Evolutionary conservation across 768 basidiomycete species (phyloP).

Genomic region (Agaricus subrufescens): DNA sequence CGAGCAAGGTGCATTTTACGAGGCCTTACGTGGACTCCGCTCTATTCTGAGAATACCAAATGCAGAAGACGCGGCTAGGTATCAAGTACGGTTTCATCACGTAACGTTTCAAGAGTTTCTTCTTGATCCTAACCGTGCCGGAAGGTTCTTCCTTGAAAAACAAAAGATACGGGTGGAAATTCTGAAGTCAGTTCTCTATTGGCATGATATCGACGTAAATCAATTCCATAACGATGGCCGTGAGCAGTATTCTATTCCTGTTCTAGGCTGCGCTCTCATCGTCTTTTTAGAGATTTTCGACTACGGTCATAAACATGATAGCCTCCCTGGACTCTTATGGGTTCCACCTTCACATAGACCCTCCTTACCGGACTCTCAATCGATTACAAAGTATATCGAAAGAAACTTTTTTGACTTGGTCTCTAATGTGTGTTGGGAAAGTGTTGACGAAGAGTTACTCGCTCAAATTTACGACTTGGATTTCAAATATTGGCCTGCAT

Average conservation of each 20-base stretch:
- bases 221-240: not conserved
- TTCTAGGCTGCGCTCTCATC: not conserved
- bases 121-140: not conserved
- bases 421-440: not conserved
- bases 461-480: not conserved
- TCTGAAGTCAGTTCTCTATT: not conserved
- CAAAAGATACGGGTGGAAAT: not conserved
- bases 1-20: not conserved
- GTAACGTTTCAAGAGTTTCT: conserved; percentile 2
- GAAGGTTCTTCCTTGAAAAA: not conserved
- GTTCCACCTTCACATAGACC: not conserved
- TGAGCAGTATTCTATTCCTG: not conserved
- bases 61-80: not conserved
- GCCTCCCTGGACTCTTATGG: not conserved
- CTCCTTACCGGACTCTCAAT: too few relatives aligned
- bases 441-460: not conserved
- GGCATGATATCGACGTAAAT: not conserved
- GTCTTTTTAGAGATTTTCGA: not conserved
- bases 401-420: not conserved
- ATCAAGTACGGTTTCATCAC: not conserved
- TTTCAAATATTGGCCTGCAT: not conserved
- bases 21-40: not conserved
- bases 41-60: not conserved
- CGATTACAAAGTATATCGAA: not conserved
- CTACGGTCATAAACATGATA: not conserved